A percentile compares a stretch with the other conserved stretches of the same genome.
Conservation (phyloP, 2,329 filamentous ascomycete species). For the Chaetomiaceae sp. region DNA sequence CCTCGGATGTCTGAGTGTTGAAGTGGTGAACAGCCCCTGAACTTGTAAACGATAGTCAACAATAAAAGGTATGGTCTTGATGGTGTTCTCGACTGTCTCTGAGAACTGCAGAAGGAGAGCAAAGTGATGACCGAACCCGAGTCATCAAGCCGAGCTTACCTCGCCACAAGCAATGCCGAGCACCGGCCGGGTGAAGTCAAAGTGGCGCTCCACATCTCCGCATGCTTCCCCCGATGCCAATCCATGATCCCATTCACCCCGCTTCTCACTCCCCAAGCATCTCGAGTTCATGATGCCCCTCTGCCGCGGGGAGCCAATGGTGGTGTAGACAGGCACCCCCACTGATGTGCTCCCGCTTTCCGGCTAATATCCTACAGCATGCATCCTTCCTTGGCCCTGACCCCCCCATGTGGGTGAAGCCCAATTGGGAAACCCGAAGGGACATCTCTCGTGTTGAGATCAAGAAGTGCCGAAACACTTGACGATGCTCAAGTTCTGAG, state of each 20-base stretch:
- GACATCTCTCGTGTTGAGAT: constrained; percentile 2
- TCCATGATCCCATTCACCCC: neutral
- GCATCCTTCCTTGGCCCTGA: neutral
- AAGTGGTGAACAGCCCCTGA: too few species aligned
- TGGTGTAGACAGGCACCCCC: constrained; percentile 16
- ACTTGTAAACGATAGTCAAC: neutral
- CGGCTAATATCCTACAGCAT: constrained; percentile 21
- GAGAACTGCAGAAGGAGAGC: too few species aligned
- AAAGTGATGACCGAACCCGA: too few species aligned
- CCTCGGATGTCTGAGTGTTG: neutral
- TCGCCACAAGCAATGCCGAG: neutral
- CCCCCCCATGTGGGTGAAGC: neutral
- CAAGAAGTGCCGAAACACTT: too few species aligned
- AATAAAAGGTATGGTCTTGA: too few species aligned
- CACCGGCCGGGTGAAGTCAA: constrained; percentile 9
- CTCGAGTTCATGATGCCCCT: constrained; percentile 7
- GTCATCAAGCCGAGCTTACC: neutral
- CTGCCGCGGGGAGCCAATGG: constrained; percentile 14
- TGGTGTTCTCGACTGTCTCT: too few species aligned
- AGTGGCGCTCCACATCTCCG: neutral
- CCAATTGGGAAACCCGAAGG: constrained; percentile 19
- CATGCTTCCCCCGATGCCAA: neutral
- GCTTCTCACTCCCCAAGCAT: neutral
- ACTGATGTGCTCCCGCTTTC: constrained; percentile 13
- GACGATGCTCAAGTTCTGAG: too few species aligned